A percentile compares a stretch with the other conserved stretches of the same genome.
Evolutionary conservation across 2,329 filamentous ascomycete species (phyloP).

Genomic region (Ceratocystis alfenasii): DNA sequence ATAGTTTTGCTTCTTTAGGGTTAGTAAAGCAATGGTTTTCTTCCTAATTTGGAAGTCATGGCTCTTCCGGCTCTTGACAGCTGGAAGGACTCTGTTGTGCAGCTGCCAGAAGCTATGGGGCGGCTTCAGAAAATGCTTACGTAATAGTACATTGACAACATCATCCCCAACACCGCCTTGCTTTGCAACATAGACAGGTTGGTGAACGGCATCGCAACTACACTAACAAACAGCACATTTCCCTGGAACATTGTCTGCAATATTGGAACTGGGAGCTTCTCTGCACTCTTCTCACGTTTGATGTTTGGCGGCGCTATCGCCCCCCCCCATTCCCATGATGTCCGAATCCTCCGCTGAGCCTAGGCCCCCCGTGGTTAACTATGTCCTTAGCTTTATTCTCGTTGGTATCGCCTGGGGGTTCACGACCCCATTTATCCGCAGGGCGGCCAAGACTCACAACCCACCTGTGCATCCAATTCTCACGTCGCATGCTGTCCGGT

Average conservation of each 20-base stretch:
- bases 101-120: neutral
- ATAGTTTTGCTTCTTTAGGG: neutral
- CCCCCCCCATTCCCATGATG: neutral
- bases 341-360: neutral
- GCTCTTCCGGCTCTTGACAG: no score
- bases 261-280: neutral
- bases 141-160: no score
- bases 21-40: neutral
- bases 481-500: slow-evolving; percentile 38
- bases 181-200: no score
- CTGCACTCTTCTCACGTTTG: neutral
- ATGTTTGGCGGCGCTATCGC: no score
- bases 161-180: no score
- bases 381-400: slow-evolving; percentile 76
- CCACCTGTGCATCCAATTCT: slow-evolving; percentile 48
- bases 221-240: no score
- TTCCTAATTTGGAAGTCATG: no score
- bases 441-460: slow-evolving; percentile 64
- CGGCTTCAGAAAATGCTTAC: no score
- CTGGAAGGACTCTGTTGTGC: neutral
- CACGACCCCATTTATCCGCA: slow-evolving; percentile 83
- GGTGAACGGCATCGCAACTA: no score
- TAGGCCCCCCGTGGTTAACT: slow-evolving; percentile 55
- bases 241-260: no score
- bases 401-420: slow-evolving; percentile 89